Conservation (phyloP, 345 rosid genomes). For the Lepidium sativum region DNA sequence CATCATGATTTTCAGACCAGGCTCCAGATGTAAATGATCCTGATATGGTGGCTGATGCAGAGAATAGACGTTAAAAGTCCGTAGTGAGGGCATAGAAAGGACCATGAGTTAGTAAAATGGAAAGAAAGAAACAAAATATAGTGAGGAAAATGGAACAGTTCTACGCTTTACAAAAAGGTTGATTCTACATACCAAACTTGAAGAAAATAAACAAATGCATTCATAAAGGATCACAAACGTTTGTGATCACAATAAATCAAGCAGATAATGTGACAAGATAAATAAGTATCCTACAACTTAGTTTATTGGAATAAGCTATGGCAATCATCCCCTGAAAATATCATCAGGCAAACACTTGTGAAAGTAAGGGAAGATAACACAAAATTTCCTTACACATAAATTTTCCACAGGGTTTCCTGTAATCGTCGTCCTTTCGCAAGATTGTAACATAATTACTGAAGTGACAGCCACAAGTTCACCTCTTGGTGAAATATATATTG, state of each 20-base stretch:
- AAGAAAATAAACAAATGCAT: not conserved
- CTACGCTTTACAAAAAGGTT: not conserved
- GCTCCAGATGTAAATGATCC: slow-evolving; percentile 56
- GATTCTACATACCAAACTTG: not conserved
- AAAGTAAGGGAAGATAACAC: slow-evolving; percentile 2
- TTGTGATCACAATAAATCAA: not conserved
- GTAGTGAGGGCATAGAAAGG: not conserved
- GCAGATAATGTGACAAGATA: not conserved
- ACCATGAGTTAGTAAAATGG: not conserved
- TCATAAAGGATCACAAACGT: not conserved
- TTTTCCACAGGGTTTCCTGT: slow-evolving; percentile 50
- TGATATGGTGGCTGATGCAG: slow-evolving; percentile 39
- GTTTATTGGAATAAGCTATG: not conserved
- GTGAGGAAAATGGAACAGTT: not conserved
- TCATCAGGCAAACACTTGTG: not conserved
- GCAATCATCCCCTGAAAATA: not conserved
- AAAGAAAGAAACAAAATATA: not conserved
- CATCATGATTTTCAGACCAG: slow-evolving; percentile 80
- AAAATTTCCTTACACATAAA: slow-evolving; percentile 45
- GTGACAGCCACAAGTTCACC: slow-evolving; percentile 84
- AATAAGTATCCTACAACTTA: not conserved
- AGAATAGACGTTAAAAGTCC: slow-evolving; percentile 24
- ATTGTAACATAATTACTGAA: slow-evolving; percentile 63
- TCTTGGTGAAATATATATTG: slow-evolving; percentile 60
- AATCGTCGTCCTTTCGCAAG: slow-evolving; percentile 65